phyloP scores from a whole-genome alignment of 2,329 filamentous ascomycete species.

The Malbranchea cinnamomea region DNA sequence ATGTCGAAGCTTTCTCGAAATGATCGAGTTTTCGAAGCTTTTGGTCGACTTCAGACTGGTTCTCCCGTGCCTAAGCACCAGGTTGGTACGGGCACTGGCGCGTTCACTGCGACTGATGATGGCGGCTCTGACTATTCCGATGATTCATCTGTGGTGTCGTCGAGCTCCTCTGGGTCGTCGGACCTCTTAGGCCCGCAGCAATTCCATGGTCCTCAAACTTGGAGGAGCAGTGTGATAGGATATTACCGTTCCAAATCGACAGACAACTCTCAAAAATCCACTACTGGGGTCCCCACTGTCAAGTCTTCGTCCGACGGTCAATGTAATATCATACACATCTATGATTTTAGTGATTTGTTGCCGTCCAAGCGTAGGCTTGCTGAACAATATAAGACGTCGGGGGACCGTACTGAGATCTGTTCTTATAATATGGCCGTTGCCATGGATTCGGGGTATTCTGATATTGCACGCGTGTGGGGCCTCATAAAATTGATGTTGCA shows the following conservation, averaged over 20 bases:
- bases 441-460: slow-evolving; percentile 50
- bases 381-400: slow-evolving; percentile 67
- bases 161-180: slow-evolving; percentile 33
- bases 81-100: slow-evolving; percentile 31
- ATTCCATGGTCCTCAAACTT: slow-evolving; percentile 36
- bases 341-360: slow-evolving; percentile 54
- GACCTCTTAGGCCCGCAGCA: slow-evolving; percentile 30
- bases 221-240: slow-evolving; percentile 37
- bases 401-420: slow-evolving; percentile 67
- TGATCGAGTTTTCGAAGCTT: slow-evolving; percentile 46
- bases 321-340: slow-evolving; percentile 59
- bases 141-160: slow-evolving; percentile 46
- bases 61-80: slow-evolving; percentile 32
- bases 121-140: slow-evolving; percentile 32
- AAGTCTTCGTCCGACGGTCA: slow-evolving; percentile 27
- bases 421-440: slow-evolving; percentile 70
- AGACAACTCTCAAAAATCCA: slow-evolving; percentile 34
- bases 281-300: slow-evolving; percentile 42
- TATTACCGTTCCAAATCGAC: slow-evolving; percentile 40
- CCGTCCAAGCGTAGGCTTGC: slow-evolving; percentile 68
- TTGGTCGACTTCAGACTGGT: slow-evolving; percentile 42
- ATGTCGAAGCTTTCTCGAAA: slow-evolving; percentile 33
- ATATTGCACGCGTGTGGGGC: slow-evolving; percentile 71
- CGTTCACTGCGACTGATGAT: slow-evolving; percentile 27
- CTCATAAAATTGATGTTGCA: slow-evolving; percentile 64